These are phyloP conservation scores for Sodiomyces alkalinus DNA, from an alignment of 2,329 filamentous ascomycete species.

Conservation along the genomic window DNA sequence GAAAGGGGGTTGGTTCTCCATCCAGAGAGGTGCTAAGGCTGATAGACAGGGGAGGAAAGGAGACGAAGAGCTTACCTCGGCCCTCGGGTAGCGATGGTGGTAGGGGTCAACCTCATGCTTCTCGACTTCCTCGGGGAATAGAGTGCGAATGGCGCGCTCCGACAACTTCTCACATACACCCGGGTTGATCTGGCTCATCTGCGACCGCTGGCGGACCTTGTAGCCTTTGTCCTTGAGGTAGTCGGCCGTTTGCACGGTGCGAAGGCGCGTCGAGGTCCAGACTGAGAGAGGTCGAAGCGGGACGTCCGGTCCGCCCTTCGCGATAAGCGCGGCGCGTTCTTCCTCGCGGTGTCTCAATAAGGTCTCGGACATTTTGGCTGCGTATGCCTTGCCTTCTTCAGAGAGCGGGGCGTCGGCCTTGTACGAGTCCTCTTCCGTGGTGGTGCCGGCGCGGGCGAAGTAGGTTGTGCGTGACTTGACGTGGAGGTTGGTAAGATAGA, in stretches of 20 bases:
- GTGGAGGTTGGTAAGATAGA: slow-evolving; percentile 93
- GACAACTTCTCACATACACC: slow-evolving; percentile 92
- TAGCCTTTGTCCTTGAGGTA: slow-evolving; percentile 67
- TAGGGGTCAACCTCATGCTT: slow-evolving; percentile 94
- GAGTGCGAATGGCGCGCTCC: slow-evolving; percentile 61
- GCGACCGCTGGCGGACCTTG: slow-evolving; percentile 78
- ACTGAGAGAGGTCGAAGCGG: slow-evolving; percentile 70
- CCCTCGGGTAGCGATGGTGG: slow-evolving; percentile 87
- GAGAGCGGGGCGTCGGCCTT: slow-evolving; percentile 80
- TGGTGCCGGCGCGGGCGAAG: slow-evolving; percentile 77
- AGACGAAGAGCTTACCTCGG: slow-evolving; percentile 47
- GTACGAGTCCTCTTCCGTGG: slow-evolving; percentile 79
- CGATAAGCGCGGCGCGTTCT: slow-evolving; percentile 56
- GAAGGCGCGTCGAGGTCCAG: slow-evolving; percentile 85
- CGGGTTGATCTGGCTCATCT: slow-evolving; percentile 95
- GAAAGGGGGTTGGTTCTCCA: too few species aligned
- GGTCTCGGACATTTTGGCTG: slow-evolving; percentile 71
- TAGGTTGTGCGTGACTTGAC: slow-evolving; percentile 92
- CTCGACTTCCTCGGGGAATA: slow-evolving; percentile 80
- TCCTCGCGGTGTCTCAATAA: slow-evolving; percentile 71
- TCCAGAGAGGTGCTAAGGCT: slow-evolving; percentile 5
- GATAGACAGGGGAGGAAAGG: not conserved
- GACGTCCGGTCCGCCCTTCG: slow-evolving; percentile 49
- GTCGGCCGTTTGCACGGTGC: slow-evolving; percentile 81
- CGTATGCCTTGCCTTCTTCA: slow-evolving; percentile 64